A percentile compares a stretch with the other conserved stretches of the same genome.
These are phyloP conservation scores for Pichia scutulata DNA, from an alignment of 805 yeast species.

Conservation along the genomic window DNA sequence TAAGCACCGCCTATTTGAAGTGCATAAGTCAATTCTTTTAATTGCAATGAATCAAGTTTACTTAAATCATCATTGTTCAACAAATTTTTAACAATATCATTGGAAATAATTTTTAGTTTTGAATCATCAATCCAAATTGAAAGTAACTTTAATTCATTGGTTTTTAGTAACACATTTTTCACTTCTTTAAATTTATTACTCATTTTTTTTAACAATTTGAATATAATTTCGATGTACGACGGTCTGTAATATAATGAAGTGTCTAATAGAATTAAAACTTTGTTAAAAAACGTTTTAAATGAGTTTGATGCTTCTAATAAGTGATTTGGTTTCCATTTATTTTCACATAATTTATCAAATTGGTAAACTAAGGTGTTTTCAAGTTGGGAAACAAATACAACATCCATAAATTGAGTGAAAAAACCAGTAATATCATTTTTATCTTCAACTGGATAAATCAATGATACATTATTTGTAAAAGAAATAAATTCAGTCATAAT, in stretches of 20 bases:
- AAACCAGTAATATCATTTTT: conserved; percentile 34
- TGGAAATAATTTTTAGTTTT: conserved; percentile 26
- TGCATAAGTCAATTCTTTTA: conserved; percentile 8
- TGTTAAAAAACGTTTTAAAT: conserved; percentile 39
- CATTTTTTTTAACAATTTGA: conserved; percentile 36
- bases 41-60: conserved; percentile 1
- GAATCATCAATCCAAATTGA: conserved; percentile 31
- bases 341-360: conserved; percentile 41
- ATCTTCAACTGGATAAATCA: conserved; percentile 30
- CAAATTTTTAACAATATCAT: conserved; percentile 21
- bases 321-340: conserved; percentile 21
- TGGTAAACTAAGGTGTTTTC: conserved; percentile 46
- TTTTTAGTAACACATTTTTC: conserved; percentile 19
- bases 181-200: conserved; percentile 22
- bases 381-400: conserved; percentile 56
- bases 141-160: conserved; percentile 20
- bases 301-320: conserved; percentile 38
- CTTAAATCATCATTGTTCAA: conserved; percentile 4
- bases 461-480: conserved; percentile 53
- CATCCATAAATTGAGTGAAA: conserved; percentile 57
- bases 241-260: conserved; percentile 53
- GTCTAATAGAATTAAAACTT: conserved; percentile 46
- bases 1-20: conserved; percentile 3
- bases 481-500: conserved; percentile 65
- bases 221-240: conserved; percentile 42